Percentiles rank a stretch among this genome's conserved stretches.
Conservation (phyloP, 768 basidiomycete genomes). For the Dioszegia aurantiaca region DNA sequence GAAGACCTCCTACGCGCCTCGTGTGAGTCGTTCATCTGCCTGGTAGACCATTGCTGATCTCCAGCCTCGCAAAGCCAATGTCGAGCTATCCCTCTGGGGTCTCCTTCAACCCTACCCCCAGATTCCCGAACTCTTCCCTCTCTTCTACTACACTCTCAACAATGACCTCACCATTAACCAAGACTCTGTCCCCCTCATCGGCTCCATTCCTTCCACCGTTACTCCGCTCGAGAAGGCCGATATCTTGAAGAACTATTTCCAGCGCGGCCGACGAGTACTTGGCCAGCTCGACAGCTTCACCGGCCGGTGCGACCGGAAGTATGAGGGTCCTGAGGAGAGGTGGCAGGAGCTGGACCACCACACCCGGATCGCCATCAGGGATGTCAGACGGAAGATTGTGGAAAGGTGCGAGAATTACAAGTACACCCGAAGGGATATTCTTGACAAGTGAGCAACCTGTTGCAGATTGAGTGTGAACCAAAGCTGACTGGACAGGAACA, state of each 20-base stretch:
- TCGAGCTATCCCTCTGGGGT: slow-evolving; percentile 43
- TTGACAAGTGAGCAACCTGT: slow-evolving; percentile 48
- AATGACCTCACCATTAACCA: slow-evolving; percentile 51
- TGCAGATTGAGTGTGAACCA: neutral
- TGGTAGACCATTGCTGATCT: neutral
- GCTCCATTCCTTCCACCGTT: slow-evolving; percentile 47
- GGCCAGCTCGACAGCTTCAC: slow-evolving; percentile 51
- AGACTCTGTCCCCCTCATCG: slow-evolving; percentile 51
- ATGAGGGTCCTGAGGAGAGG: slow-evolving; percentile 45
- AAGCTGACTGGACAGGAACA: slow-evolving; percentile 26
- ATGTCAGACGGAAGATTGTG: slow-evolving; percentile 50
- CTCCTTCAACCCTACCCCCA: slow-evolving; percentile 41
- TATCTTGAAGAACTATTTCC: slow-evolving; percentile 42
- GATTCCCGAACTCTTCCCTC: slow-evolving; percentile 45
- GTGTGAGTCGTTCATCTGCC: slow-evolving; percentile 19
- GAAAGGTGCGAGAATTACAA: slow-evolving; percentile 53
- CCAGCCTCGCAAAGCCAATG: slow-evolving; percentile 6
- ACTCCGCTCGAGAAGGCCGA: slow-evolving; percentile 47
- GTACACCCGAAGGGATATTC: slow-evolving; percentile 50
- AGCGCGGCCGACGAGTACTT: slow-evolving; percentile 46
- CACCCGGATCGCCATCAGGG: slow-evolving; percentile 48
- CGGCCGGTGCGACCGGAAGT: slow-evolving; percentile 47
- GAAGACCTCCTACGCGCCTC: slow-evolving; percentile 17
- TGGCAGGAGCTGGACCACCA: slow-evolving; percentile 48
- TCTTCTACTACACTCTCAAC: slow-evolving; percentile 52